Base-by-base conservation (phyloP, 2,329 filamentous ascomycete species). In the Teratosphaeria gauchensis region DNA sequence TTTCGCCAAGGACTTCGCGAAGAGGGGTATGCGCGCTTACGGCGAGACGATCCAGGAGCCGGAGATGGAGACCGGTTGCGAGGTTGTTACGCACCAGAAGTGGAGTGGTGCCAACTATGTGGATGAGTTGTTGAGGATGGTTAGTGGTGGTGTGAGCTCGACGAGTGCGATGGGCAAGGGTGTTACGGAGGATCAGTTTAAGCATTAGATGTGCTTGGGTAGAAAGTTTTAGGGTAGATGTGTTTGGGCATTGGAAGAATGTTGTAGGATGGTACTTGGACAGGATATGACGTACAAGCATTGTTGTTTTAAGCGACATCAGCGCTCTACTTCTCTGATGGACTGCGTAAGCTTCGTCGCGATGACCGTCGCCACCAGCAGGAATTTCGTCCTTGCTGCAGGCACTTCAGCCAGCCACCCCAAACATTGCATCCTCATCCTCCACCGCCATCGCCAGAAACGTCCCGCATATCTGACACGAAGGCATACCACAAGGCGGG, bases 41-140 rank as follows among this genome's bases (percentile, higher is more conserved):
- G 92, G 92, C 72, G 92, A 97, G 80, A 82, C 96, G 64, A 90
- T 99, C 60, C 94, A 99, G 78, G 94, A 97, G 79, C 94, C 94
- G 14, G 94, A 99, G 82, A 96, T 96, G 81, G 90, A 89, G 62
- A 81, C 82, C 61, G 87, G 87, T 62, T 86, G 96, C 61, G 94
- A 99, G 72, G 94, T 99, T 46, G 90, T 99, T 64, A 96, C 90
- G 77, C 94, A 99, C 79, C 94, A 99, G 84, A 99, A 97, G 77
- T 99, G 94, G 94, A 90, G 85, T 68, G 94, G 94, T 55, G 94
- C 94, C 24, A 92, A 89, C 66, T 97, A 97, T 72, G 89, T 92
- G 21, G 94, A 99, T 73, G 91, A 95, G 75, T 72, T 96, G 78
- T 80, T 96, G 75, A 96, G 95, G 84, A 96, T 99, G 92, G 89